A percentile compares a stretch with the other conserved stretches of the same genome.
Evolutionary conservation across 768 basidiomycete genomes (phyloP).

Genomic region (Tulasnella calospora): DNA sequence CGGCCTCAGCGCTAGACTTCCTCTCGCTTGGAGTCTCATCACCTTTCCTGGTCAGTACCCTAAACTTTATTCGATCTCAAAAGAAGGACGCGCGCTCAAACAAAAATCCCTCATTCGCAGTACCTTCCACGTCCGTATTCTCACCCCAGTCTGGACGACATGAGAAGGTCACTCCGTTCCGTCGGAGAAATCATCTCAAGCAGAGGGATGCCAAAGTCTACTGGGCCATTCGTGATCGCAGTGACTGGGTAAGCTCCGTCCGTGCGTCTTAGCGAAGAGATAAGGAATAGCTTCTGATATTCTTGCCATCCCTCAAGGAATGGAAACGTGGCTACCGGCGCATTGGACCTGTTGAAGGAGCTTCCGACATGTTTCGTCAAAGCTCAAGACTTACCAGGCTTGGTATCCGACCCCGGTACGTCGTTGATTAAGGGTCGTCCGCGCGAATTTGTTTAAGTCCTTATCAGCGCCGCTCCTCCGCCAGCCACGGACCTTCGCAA

Average conservation of each 20-base stretch:
- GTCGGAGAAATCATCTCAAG: conserved; percentile 54
- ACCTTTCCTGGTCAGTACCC: conserved; percentile 65
- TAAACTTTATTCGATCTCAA: conserved; percentile 41
- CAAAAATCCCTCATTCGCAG: conserved; percentile 37
- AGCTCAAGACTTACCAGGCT: conserved; percentile 51
- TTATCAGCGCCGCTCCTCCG: not conserved
- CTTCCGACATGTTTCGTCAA: conserved; percentile 59
- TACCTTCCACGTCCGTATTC: conserved; percentile 78
- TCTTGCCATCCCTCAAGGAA: conserved; percentile 43
- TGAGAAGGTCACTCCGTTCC: conserved; percentile 51
- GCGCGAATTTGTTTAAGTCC: not conserved
- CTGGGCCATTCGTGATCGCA: conserved; percentile 76
- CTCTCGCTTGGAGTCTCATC: conserved; percentile 74
- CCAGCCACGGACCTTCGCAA: conserved; percentile 55
- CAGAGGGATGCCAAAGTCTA: conserved; percentile 54
- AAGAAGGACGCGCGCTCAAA: not conserved
- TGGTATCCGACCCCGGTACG: conserved; percentile 54
- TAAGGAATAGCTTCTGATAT: conserved; percentile 3
- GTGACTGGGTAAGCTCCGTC: conserved; percentile 64
- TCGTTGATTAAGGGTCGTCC: not conserved
- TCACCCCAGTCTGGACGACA: conserved; percentile 51
- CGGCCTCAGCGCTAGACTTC: conserved; percentile 70
- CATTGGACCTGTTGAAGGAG: conserved; percentile 63
- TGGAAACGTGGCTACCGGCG: conserved; percentile 79
- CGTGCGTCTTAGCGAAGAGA: conserved; percentile 9